Evolutionary conservation across 805 yeast genomes (phyloP).

Genomic region (Priceomyces fermenticarens): DNA sequence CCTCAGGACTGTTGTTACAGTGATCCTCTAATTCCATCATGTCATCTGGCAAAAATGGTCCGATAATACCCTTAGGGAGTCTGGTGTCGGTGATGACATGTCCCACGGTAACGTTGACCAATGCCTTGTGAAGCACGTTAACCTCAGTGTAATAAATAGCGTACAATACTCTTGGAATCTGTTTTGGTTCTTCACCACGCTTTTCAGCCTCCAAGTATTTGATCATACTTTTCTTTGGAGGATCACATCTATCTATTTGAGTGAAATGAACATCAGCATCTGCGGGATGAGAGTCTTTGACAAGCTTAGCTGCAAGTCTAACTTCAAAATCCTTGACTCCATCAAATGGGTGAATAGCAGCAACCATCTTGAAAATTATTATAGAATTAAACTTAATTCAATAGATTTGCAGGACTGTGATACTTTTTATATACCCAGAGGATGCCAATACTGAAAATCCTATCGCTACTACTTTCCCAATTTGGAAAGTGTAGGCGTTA

Average conservation of each 20-base stretch:
- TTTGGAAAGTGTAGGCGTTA: no score
- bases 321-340: conserved; percentile 58
- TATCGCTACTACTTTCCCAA: no score
- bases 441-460: no score
- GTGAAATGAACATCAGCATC: conserved; percentile 57
- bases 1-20: conserved; percentile 52
- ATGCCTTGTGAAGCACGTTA: conserved; percentile 61
- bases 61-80: conserved; percentile 61
- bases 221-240: conserved; percentile 72
- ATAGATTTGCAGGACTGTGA: no score
- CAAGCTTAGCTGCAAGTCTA: conserved; percentile 53
- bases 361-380: background rate
- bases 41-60: conserved; percentile 71
- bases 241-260: conserved; percentile 69
- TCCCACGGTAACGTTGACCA: conserved; percentile 61
- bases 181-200: conserved; percentile 44
- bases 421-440: no score
- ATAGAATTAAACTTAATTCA: no score
- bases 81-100: conserved; percentile 56
- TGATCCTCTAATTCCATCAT: conserved; percentile 50
- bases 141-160: conserved; percentile 62
- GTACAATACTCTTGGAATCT: conserved; percentile 66
- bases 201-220: conserved; percentile 67
- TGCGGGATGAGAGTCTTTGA: conserved; percentile 56
- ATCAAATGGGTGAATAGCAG: conserved; percentile 53